Evolutionary conservation across 768 basidiomycete species (phyloP).

Genomic region (Lentinus brumalis): DNA sequence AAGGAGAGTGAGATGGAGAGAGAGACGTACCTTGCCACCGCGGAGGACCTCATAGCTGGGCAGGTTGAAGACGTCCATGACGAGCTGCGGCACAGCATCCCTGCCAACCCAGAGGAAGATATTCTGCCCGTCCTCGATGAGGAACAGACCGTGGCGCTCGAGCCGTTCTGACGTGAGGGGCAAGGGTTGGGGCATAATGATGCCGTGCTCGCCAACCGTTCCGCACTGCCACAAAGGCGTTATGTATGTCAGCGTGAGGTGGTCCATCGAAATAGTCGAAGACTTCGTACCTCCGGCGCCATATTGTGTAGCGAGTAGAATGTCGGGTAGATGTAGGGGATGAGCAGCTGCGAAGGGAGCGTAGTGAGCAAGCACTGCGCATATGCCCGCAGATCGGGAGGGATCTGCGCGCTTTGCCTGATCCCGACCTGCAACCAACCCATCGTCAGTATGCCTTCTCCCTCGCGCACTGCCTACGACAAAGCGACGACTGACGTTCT

Average conservation of each 20-base stretch:
- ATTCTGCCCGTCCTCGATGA: constrained; percentile 97
- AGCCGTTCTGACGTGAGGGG: constrained; percentile 94
- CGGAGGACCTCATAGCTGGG: constrained; percentile 86
- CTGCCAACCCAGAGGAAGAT: constrained; percentile 99
- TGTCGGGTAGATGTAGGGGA: constrained; percentile 92
- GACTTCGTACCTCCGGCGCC: constrained; percentile 73
- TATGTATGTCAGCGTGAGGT: constrained; percentile 12
- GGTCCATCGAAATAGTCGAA: not conserved
- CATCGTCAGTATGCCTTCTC: not conserved
- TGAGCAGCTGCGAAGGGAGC: constrained; percentile 84
- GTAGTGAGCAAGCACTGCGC: constrained; percentile 91
- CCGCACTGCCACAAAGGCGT: constrained; percentile 60
- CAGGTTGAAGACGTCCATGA: constrained; percentile 93
- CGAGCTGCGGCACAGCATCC: constrained; percentile 93
- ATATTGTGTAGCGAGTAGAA: constrained; percentile 98
- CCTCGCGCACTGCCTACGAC: not conserved
- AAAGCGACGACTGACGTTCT: constrained; percentile 66
- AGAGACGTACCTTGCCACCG: constrained; percentile 78
- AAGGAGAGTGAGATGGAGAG: no score
- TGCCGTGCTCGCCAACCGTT: constrained; percentile 85
- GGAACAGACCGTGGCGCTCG: constrained; percentile 91
- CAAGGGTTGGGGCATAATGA: constrained; percentile 84
- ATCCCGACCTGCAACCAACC: constrained; percentile 71
- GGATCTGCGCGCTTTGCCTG: constrained; percentile 95
- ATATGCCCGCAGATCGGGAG: constrained; percentile 94